Evolutionary conservation across 129 eudicot genomes (phyloP), one percentile per base, ranked within the genome.

Genomic region (carrot (Daucus carota)): DNA sequence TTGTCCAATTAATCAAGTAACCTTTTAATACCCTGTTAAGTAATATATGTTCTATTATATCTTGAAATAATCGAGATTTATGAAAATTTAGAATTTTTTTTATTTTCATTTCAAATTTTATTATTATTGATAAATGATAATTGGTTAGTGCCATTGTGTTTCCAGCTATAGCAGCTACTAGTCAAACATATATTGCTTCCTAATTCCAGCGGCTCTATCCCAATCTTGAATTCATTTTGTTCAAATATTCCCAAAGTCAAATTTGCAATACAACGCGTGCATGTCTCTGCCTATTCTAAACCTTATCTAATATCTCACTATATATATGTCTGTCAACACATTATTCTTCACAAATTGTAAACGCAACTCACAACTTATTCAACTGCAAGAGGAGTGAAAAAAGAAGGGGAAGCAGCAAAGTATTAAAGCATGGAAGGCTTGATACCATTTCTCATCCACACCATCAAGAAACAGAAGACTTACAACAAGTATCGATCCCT

Each of bases 401-500:
- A 34, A 66, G 26, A 67, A 15, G 22, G n/a, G 41, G 72, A 36
- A 14, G 26, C 4, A 67, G 44, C 44, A 34, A 38, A 68, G 13
- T 12, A n/a, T 29, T 36, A 9, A 68, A 34, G 46, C 17, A 69
- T 69, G 73, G 73, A 69, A 69, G 73, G 73, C 15, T 38, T 69
- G 18, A 69, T 69, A 6, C 73, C 73, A 22, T 69, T 38, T 36
- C 47, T 69, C 47, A 40, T 69, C 31, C 73, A 69, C 29, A 20
- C 73, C 17, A n/a, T 69, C 47, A 38, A 38, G 73, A 69, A 69
- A 4, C 73, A 69, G 2, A 69, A 69, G 47, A 5, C 73, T 69
- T 47, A 18, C 47, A 34, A 69, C 46, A 20, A 3, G 0, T 69
- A 33, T 20, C 47, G 73, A 15, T 83, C 88, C 16, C 62, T 81